Base-by-base conservation (phyloP, 352 stramenopile species). In the Aphanomyces euteiches region DNA sequence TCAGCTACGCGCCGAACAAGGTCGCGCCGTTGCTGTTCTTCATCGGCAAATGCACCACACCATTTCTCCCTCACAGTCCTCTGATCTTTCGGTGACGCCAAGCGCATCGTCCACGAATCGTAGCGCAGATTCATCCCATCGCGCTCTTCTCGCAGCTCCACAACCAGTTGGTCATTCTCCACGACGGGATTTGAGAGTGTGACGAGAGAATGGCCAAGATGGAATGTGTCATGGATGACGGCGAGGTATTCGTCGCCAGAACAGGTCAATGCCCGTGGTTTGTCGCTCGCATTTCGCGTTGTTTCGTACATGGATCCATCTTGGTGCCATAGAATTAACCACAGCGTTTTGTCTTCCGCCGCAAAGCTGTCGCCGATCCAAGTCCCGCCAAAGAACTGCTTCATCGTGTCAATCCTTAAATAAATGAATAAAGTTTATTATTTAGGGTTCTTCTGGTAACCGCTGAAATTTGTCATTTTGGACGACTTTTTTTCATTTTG, bases 31-130 rank as follows among this genome's bases (percentile, higher is more conserved):
- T 58, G 8, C 1, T 58, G 17, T 58, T 58, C 50, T 28, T 58
- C n/a, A 19, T n/a, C 45, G 45, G 45, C 45, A 53, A 53, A 53
- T 53, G 13, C 45, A 19, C 13, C 45, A 53, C 45, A 53, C 45
- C 45, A 53, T 53, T 19, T 53, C 45, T 19, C 13, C 45, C 45
- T 15, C 45, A 53, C n/a, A n/a, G 45, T 19, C 28, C 28, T 28
- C 28, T 28, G 28, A 53, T 15, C 45, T 53, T 53, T 19, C 45
- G 45, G 13, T 1, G 45, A 53, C 13, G 45, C n/a, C 13, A 15
- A n/a, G 45, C n/a, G 45, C 50, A 58, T 58, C 15, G 50, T 36
- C 50, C 50, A 58, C 50, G 50, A 58, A 19, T 58, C 50, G 50
- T 36, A 58, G 7, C 50, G 50, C 15, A 58, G 17, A 36, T 58